Conservation (phyloP, 108 stramenopile species). For the Nitzschia sp. region DNA sequence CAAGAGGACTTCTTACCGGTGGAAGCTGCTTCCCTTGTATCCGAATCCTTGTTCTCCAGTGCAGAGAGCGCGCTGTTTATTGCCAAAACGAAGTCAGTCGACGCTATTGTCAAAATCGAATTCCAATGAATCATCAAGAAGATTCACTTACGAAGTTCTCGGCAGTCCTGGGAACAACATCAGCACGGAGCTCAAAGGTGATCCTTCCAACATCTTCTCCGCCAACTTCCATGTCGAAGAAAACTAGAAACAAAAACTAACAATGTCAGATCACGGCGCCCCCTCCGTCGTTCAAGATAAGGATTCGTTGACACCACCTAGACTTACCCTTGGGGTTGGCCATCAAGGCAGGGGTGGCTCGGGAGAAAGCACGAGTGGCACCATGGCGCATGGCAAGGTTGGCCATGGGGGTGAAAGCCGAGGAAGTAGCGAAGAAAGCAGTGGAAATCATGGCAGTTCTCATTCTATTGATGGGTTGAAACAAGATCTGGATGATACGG, state of each 20-base stretch:
- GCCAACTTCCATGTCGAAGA: conserved; percentile 92
- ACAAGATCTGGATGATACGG: neutral
- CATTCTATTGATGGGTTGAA: conserved; percentile 18
- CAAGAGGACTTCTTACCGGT: conserved; percentile 44
- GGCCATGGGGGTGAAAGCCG: conserved; percentile 58
- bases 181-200: conserved; percentile 90
- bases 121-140: neutral
- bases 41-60: conserved; percentile 93
- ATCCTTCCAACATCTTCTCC: conserved; percentile 88
- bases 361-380: conserved; percentile 61
- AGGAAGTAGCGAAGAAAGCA: conserved; percentile 40
- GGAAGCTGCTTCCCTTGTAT: conserved; percentile 90
- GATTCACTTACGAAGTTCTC: conserved; percentile 62
- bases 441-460: conserved; percentile 41
- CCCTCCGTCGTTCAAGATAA: no score
- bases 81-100: neutral
- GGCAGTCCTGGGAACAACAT: conserved; percentile 95
- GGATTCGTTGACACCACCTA: no score
- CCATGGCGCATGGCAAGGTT: conserved; percentile 44
- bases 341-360: conserved; percentile 53
- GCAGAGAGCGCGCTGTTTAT: conserved; percentile 92
- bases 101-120: neutral
- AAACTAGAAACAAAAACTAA: conserved; percentile 51
- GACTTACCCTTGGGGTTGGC: conserved; percentile 71
- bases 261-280: no score